A percentile compares a stretch with the other conserved stretches of the same genome.
Evolutionary conservation across 345 rosid species (phyloP).

Genomic region (Camelina laxa): DNA sequence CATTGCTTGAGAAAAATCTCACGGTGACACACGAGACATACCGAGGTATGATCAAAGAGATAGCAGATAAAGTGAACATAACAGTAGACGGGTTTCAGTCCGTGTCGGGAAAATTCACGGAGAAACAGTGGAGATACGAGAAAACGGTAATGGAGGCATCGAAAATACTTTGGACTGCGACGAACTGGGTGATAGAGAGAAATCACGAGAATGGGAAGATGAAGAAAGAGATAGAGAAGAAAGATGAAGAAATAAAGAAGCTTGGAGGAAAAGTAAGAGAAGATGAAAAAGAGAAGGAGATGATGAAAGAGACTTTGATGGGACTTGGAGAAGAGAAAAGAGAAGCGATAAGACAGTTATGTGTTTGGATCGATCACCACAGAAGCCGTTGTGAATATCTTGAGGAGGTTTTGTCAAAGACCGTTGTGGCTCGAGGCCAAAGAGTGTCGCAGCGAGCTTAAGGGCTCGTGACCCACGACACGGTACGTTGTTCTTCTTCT

Average conservation of each 20-base stretch:
- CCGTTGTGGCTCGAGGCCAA: conserved; percentile 38
- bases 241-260: conserved; percentile 45
- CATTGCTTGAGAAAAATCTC: conserved; percentile 64
- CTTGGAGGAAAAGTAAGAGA: conserved; percentile 53
- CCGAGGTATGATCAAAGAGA: conserved; percentile 53
- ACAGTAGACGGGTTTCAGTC: conserved; percentile 53
- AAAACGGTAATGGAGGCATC: conserved; percentile 50
- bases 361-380: conserved; percentile 88
- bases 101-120: conserved; percentile 49
- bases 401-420: conserved; percentile 46
- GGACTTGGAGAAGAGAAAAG: conserved; percentile 79
- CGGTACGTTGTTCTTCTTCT: conserved; percentile 22
- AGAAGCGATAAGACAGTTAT: conserved; percentile 87
- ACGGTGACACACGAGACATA: conserved; percentile 50
- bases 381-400: conserved; percentile 62
- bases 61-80: conserved; percentile 51
- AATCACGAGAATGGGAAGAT: conserved; percentile 49
- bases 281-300: conserved; percentile 62
- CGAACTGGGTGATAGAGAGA: conserved; percentile 55
- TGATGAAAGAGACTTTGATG: conserved; percentile 48
- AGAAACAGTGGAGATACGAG: conserved; percentile 49
- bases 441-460: conserved; percentile 33
- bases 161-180: conserved; percentile 55
- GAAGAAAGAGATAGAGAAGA: conserved; percentile 42
- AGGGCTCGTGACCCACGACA: neutral